These are phyloP conservation scores for Rhodotorula kratochvilovae DNA, from an alignment of 768 basidiomycete genomes.

Conservation along the genomic window DNA sequence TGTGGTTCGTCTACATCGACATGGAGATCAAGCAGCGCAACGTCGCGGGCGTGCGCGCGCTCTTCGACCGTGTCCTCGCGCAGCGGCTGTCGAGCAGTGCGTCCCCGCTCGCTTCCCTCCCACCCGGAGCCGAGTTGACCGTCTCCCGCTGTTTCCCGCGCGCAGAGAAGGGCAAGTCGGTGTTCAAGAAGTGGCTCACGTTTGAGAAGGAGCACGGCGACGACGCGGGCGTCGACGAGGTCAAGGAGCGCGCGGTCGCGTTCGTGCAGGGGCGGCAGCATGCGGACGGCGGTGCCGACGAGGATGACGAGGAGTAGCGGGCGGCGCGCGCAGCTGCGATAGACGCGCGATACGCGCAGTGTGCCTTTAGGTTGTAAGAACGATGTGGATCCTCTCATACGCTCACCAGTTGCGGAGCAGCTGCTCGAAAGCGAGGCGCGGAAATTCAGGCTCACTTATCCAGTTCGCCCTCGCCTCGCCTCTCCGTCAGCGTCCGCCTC, in stretches of 20 bases:
- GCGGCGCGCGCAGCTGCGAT: no score
- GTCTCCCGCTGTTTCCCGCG: slow-evolving; percentile 32
- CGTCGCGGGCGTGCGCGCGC: slow-evolving; percentile 71
- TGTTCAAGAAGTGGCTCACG: slow-evolving; percentile 97
- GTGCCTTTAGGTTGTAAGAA: neutral
- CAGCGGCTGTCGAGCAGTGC: slow-evolving; percentile 87
- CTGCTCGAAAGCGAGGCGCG: no score
- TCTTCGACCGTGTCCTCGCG: slow-evolving; percentile 78
- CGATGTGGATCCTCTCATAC: no score
- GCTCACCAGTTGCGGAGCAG: no score
- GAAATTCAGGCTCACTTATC: no score
- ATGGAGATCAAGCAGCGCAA: slow-evolving; percentile 80
- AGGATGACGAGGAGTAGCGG: neutral
- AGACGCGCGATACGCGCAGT: neutral
- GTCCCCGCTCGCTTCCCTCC: slow-evolving; percentile 44
- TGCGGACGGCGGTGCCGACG: slow-evolving; percentile 6
- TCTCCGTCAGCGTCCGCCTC: no score
- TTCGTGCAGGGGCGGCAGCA: slow-evolving; percentile 47
- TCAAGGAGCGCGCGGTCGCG: slow-evolving; percentile 84
- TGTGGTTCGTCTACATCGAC: slow-evolving; percentile 96
- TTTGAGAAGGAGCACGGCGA: slow-evolving; percentile 82
- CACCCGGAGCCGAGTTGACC: neutral
- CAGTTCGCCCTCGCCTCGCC: no score
- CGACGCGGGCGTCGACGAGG: slow-evolving; percentile 68
- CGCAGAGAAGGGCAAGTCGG: slow-evolving; percentile 57